A percentile compares a stretch with the other conserved stretches of the same genome.
These are phyloP conservation scores for Acer negundo DNA, from an alignment of 345 rosid genomes.

Conservation along the genomic window DNA sequence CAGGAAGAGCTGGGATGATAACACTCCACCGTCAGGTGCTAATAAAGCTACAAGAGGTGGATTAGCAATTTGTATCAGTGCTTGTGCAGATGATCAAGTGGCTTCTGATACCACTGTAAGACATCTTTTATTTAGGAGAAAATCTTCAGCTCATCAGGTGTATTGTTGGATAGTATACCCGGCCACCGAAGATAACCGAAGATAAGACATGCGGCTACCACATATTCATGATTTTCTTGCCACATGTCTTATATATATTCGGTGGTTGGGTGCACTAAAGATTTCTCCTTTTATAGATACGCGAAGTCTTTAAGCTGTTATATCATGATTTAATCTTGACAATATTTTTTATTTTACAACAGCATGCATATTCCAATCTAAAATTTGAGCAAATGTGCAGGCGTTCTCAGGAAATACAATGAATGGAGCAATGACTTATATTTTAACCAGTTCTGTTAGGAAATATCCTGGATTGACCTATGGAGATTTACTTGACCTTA, in stretches of 20 bases:
- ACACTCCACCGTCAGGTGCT: slow-evolving; percentile 35
- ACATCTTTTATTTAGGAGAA: neutral
- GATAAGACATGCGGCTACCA: no score
- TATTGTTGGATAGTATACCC: no score
- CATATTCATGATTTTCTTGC: no score
- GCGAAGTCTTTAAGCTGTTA: no score
- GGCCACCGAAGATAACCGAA: no score
- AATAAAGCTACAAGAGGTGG: slow-evolving; percentile 54
- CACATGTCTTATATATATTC: no score
- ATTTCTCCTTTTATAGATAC: no score
- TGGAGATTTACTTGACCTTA: slow-evolving; percentile 31
- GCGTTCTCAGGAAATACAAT: slow-evolving; percentile 34
- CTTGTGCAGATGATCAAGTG: slow-evolving; percentile 47
- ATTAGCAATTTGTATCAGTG: slow-evolving; percentile 50
- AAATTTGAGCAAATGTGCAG: slow-evolving; percentile 25
- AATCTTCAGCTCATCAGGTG: no score
- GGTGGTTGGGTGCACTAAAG: no score
- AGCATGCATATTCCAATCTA: no score
- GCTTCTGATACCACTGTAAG: slow-evolving; percentile 54
- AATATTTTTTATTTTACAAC: no score
- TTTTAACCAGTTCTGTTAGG: slow-evolving; percentile 29
- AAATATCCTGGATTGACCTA: slow-evolving; percentile 29
- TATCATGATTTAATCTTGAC: no score
- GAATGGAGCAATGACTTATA: slow-evolving; percentile 51
- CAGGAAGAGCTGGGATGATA: slow-evolving; percentile 39